Evolutionary conservation across 2,329 filamentous ascomycete genomes (phyloP).

Genomic region (Dryadomyces sulphureus): DNA sequence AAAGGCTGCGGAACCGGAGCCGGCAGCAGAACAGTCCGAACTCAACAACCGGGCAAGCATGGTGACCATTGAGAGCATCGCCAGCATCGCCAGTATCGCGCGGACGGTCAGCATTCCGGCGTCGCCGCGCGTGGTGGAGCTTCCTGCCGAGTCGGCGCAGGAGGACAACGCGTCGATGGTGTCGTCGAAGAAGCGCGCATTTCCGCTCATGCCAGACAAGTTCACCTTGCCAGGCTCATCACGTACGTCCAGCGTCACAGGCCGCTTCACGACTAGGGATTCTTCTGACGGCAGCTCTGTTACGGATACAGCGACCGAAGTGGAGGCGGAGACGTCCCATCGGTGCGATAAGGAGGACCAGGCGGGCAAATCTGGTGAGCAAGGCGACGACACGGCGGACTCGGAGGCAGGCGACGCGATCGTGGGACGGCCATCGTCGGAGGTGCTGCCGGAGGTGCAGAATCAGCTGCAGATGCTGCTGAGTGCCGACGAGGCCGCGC

Average conservation of each 20-base stretch:
- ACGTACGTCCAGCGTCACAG: background rate
- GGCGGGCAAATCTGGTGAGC: too few relatives aligned
- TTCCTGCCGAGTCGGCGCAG: constrained; percentile 2
- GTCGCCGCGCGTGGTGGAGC: constrained; percentile 8
- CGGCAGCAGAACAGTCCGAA: too few relatives aligned
- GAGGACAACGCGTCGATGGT: background rate
- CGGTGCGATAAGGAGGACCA: background rate
- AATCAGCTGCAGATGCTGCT: background rate
- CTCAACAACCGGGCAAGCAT: too few relatives aligned
- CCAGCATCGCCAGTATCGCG: background rate
- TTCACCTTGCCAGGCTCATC: constrained; percentile 2
- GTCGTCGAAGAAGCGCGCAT: constrained; percentile 7
- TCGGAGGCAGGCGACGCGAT: background rate
- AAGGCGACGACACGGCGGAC: too few relatives aligned
- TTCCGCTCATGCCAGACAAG: constrained; percentile 12
- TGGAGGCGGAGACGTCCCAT: background rate
- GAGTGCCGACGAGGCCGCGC: background rate
- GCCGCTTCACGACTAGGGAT: background rate
- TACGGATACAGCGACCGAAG: background rate
- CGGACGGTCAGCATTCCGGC: background rate
- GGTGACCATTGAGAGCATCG: too few relatives aligned
- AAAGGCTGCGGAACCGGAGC: background rate
- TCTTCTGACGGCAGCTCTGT: background rate
- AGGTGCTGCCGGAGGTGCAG: background rate
- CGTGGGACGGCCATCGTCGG: background rate